These are phyloP conservation scores for Cyberlindnera misumaiensis DNA, from an alignment of 805 yeast species.

Conservation along the genomic window DNA sequence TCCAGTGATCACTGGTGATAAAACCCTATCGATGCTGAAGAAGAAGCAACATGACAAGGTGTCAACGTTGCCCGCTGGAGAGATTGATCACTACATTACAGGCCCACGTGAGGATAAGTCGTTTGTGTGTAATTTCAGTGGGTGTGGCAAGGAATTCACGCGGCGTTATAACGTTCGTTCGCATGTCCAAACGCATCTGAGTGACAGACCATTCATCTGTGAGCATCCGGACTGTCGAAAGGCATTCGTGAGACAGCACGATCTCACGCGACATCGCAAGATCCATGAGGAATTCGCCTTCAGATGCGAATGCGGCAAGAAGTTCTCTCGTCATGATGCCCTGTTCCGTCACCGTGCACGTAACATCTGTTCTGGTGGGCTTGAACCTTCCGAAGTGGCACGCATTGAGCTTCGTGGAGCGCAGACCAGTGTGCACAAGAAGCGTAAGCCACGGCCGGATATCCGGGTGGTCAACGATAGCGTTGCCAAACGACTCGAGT, in stretches of 20 bases:
- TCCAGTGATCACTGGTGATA: constrained; percentile 17
- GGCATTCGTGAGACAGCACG: constrained; percentile 93
- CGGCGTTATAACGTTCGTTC: constrained; percentile 89
- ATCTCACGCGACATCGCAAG: constrained; percentile 80
- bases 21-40: constrained; percentile 6
- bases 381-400: constrained; percentile 19
- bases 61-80: constrained; percentile 82
- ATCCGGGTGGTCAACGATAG: constrained; percentile 12
- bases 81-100: constrained; percentile 72
- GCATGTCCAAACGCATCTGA: constrained; percentile 92
- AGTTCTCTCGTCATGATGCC: constrained; percentile 86
- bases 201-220: constrained; percentile 90
- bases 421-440: constrained; percentile 11
- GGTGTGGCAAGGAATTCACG: constrained; percentile 78
- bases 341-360: constrained; percentile 72
- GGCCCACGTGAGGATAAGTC: constrained; percentile 72
- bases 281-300: constrained; percentile 73
- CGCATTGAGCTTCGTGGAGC: constrained; percentile 7
- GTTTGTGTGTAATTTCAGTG: constrained; percentile 67
- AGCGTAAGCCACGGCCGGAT: constrained; percentile 4
- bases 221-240: constrained; percentile 57
- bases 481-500: constrained; percentile 19
- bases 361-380: constrained; percentile 77
- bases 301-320: constrained; percentile 89
- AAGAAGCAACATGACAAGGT: constrained; percentile 24